Evolutionary conservation across 331 rosid genomes (phyloP).

Genomic region (Phaseolus coccineus): DNA sequence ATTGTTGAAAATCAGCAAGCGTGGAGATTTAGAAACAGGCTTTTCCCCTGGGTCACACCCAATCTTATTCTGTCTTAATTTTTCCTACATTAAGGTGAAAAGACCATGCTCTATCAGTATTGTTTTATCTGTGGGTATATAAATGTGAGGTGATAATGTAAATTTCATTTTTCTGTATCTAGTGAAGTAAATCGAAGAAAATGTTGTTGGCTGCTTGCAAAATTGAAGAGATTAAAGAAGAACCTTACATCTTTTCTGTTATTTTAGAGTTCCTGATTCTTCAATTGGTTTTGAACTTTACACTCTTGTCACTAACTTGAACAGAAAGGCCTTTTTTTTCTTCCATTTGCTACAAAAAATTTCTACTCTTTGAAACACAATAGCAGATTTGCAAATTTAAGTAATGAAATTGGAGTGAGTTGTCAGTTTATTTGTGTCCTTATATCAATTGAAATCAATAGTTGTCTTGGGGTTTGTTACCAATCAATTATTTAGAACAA

Average conservation of each 20-base stretch:
- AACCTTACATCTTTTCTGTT: not conserved
- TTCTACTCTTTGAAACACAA: not conserved
- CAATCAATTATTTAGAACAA: constrained; percentile 18
- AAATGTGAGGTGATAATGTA: not conserved
- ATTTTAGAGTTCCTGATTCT: not conserved
- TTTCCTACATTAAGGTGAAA: not conserved
- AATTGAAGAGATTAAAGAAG: constrained; percentile 4
- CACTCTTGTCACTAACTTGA: constrained; percentile 5
- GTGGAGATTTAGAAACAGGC: not conserved
- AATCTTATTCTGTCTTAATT: constrained; percentile 3
- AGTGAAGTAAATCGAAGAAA: constrained; percentile 21
- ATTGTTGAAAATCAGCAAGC: constrained; percentile 13
- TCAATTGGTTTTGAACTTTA: constrained; percentile 2
- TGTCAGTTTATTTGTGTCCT: not conserved
- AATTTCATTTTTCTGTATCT: not conserved
- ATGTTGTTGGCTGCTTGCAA: not conserved
- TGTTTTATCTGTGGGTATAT: constrained; percentile 6
- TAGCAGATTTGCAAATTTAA: constrained; percentile 19
- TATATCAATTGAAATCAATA: constrained; percentile 14
- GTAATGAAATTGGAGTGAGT: constrained; percentile 13
- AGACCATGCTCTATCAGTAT: constrained; percentile 3
- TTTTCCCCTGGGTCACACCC: not conserved
- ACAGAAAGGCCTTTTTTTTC: not conserved
- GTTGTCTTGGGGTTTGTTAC: constrained; percentile 14
- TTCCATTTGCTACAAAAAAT: constrained; percentile 3